These are phyloP conservation scores for Candida patagonica DNA, from an alignment of 805 yeast genomes.

Conservation along the genomic window DNA sequence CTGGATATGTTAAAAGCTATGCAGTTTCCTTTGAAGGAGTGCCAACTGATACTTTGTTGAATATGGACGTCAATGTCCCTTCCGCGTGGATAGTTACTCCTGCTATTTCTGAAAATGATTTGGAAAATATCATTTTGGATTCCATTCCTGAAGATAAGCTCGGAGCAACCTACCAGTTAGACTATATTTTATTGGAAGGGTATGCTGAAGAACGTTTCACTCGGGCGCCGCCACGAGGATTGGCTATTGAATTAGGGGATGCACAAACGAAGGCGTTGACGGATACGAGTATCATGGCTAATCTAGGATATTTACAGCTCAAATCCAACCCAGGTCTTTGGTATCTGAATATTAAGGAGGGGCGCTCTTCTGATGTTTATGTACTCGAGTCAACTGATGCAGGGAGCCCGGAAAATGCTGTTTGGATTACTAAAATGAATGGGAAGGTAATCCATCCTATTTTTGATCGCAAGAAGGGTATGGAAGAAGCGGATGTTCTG, in stretches of 20 bases:
- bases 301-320: slow-evolving; percentile 77
- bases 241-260: slow-evolving; percentile 36
- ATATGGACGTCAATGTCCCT: slow-evolving; percentile 52
- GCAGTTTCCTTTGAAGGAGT: slow-evolving; percentile 35
- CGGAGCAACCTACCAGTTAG: slow-evolving; percentile 41
- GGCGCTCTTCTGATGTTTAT: slow-evolving; percentile 36
- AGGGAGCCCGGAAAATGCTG: slow-evolving; percentile 11
- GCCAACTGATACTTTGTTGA: slow-evolving; percentile 45
- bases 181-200: slow-evolving; percentile 60
- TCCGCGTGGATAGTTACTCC: slow-evolving; percentile 58
- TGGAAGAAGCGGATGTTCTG: slow-evolving; percentile 24
- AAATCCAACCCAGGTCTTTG: slow-evolving; percentile 65
- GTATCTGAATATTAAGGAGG: slow-evolving; percentile 39
- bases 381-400: slow-evolving; percentile 19
- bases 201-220: slow-evolving; percentile 41
- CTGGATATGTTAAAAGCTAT: slow-evolving; percentile 23
- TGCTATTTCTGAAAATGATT: slow-evolving; percentile 43
- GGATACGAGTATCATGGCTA: slow-evolving; percentile 68
- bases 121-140: slow-evolving; percentile 51
- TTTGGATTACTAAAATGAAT: slow-evolving; percentile 33
- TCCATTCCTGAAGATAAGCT: slow-evolving; percentile 28
- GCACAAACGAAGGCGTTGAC: slow-evolving; percentile 22
- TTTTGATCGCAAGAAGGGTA: slow-evolving; percentile 35
- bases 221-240: slow-evolving; percentile 41
- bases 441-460: slow-evolving; percentile 41